Evolutionary conservation across 129 eudicot species (phyloP), one percentile per base, ranked within the genome.

Genomic region (Arctium minus): DNA sequence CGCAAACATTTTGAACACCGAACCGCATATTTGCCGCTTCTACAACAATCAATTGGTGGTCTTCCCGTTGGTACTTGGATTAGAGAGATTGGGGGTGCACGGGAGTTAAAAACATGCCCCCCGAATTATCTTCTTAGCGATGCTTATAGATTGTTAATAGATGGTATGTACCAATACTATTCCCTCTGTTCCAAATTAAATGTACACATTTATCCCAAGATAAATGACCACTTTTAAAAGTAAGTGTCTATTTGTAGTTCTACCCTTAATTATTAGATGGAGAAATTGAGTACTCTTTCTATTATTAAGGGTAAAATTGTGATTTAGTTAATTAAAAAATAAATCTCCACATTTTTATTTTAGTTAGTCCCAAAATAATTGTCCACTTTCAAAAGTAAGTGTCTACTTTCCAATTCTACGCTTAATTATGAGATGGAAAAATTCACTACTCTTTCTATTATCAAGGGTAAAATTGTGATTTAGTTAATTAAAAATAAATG

Each of bases 1-100:
- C 90, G 88, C 90, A 90, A 88, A 86, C 89, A 88, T 78, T 86
- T 88, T 80, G 87, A 84, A 76, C 72, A 75, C 79, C 85, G 83
- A 73, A 83, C 73, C 76, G 62, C 84, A 3, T 80, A 87, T 84
- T 80, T 92, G 53, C 94, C 97, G 35, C 85, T 90, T 79, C 82
- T 92, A 77, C 92, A 87, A 80, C 91, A 83, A 74, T 86, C 89
- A 6, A 65, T 92, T 22, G 92, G 94, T 79, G 76, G 37, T 74
- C 94, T 89, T 65, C 87, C 84, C 53, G 15, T 88, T 42, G 97
- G 97, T 77, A 89, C 92, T 30, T 90, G 97, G 97, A 76, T 84
- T 18, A 77, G 81, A 60, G 86, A 86, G 80, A 77, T 88, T 76
- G 86, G 84, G 73, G 79, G 89, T 76, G 46, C 89, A 72, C 72